phyloP scores from a whole-genome alignment of 2,329 filamentous ascomycete genomes.

The Talaromyces albobiverticillius region DNA sequence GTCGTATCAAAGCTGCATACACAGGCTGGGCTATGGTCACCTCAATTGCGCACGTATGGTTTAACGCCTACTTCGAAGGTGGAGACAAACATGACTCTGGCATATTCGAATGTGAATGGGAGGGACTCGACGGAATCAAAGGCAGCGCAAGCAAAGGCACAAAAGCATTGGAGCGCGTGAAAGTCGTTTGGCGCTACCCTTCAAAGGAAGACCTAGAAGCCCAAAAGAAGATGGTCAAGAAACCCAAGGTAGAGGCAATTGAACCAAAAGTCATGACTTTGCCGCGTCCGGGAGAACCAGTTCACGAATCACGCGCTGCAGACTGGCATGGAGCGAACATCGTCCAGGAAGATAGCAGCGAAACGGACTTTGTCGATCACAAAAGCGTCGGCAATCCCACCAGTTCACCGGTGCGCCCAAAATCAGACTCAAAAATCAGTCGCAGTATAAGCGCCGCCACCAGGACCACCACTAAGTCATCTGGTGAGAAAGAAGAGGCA shows the following conservation, averaged over 20 bases:
- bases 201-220: slow-evolving; percentile 17
- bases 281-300: slow-evolving; percentile 63
- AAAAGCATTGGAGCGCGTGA: slow-evolving; percentile 74
- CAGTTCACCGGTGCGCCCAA: neutral
- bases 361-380: slow-evolving; percentile 17
- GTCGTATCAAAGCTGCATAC: slow-evolving; percentile 75
- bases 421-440: neutral
- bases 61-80: slow-evolving; percentile 92
- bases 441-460: neutral
- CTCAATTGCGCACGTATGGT: slow-evolving; percentile 92
- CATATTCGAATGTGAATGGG: slow-evolving; percentile 69
- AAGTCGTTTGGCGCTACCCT: slow-evolving; percentile 74
- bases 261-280: slow-evolving; percentile 55
- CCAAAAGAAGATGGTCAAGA: slow-evolving; percentile 14
- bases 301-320: slow-evolving; percentile 66
- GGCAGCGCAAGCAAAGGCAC: slow-evolving; percentile 80
- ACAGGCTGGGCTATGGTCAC: slow-evolving; percentile 84
- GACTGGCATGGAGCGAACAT: slow-evolving; percentile 68
- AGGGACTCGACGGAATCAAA: slow-evolving; percentile 89
- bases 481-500: slow-evolving; percentile 18
- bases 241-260: slow-evolving; percentile 23
- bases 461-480: neutral
- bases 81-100: slow-evolving; percentile 67
- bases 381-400: slow-evolving; percentile 1
- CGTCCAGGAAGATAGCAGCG: slow-evolving; percentile 11